These are phyloP conservation scores for Boechera stricta DNA, from an alignment of 345 rosid genomes.

Conservation along the genomic window DNA sequence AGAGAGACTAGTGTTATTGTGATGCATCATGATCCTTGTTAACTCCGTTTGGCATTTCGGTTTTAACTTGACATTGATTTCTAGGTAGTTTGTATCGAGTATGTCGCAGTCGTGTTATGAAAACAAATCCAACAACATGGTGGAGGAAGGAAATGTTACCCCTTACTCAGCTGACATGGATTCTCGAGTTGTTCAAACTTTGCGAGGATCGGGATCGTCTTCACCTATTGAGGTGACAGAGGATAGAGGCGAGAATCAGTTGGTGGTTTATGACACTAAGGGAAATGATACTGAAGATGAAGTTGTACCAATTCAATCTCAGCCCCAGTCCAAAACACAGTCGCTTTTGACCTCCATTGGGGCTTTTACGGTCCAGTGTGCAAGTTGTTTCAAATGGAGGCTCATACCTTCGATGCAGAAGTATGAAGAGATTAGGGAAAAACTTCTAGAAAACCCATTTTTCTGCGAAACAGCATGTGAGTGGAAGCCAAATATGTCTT, in stretches of 20 bases:
- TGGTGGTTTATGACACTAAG: constrained; percentile 67
- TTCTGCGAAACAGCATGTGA: constrained; percentile 68
- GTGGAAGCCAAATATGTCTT: constrained; percentile 80
- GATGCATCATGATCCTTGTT: neutral
- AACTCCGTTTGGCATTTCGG: neutral
- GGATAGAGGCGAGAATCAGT: constrained; percentile 51
- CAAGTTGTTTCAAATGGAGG: constrained; percentile 90
- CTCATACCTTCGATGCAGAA: constrained; percentile 84
- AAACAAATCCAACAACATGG: constrained; percentile 44
- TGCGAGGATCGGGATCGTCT: constrained; percentile 49
- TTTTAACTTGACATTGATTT: neutral
- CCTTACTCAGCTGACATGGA: constrained; percentile 40
- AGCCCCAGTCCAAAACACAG: constrained; percentile 46
- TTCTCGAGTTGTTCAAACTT: constrained; percentile 44
- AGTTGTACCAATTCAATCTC: constrained; percentile 38
- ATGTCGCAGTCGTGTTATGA: constrained; percentile 54
- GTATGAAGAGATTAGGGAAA: constrained; percentile 93
- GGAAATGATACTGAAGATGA: constrained; percentile 47
- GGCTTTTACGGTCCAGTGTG: constrained; percentile 92
- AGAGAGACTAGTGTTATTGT: neutral
- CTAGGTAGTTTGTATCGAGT: constrained; percentile 33
- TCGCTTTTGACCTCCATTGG: constrained; percentile 76
- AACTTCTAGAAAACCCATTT: constrained; percentile 72
- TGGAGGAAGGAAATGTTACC: constrained; percentile 50
- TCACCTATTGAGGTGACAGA: constrained; percentile 47